phyloP scores from a whole-genome alignment of 345 rosid species.

The Gossypium raimondii region DNA sequence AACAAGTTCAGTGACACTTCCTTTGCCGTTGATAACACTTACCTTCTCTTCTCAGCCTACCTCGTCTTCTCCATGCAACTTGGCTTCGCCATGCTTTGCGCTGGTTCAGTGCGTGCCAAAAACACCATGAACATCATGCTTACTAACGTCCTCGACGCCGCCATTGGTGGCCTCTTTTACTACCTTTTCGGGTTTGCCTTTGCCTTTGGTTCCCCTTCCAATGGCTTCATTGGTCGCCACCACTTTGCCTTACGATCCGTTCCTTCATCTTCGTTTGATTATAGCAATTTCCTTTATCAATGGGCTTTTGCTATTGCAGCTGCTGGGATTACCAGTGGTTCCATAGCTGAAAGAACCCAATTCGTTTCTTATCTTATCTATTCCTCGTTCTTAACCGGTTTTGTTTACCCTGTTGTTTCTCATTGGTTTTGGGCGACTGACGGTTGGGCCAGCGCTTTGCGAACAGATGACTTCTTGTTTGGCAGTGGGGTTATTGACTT shows the following conservation, averaged over 20 bases:
- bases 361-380: constrained; percentile 78
- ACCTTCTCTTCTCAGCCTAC: constrained; percentile 89
- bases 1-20: constrained; percentile 46
- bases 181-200: constrained; percentile 91
- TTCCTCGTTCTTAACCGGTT: constrained; percentile 79
- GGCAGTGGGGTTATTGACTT: constrained; percentile 73
- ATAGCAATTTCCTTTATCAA: constrained; percentile 77
- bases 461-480: constrained; percentile 37
- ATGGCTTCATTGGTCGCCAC: constrained; percentile 78
- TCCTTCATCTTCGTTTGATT: constrained; percentile 34
- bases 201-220: constrained; percentile 73
- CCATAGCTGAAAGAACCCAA: constrained; percentile 90
- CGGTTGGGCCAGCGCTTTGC: constrained; percentile 79
- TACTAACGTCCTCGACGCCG: constrained; percentile 90
- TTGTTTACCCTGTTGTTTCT: constrained; percentile 84
- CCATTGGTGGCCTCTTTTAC: constrained; percentile 79
- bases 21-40: constrained; percentile 72
- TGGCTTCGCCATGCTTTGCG: constrained; percentile 95
- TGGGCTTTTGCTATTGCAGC: constrained; percentile 98
- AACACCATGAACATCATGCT: constrained; percentile 97
- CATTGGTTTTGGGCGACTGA: constrained; percentile 91
- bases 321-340: constrained; percentile 91
- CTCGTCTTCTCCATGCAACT: constrained; percentile 92
- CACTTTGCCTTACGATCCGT: constrained; percentile 51
- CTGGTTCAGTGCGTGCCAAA: constrained; percentile 90